Evolutionary conservation across 768 basidiomycete species (phyloP), one percentile per base, ranked within the genome.

Genomic region (Boletus vinaceobasis): DNA sequence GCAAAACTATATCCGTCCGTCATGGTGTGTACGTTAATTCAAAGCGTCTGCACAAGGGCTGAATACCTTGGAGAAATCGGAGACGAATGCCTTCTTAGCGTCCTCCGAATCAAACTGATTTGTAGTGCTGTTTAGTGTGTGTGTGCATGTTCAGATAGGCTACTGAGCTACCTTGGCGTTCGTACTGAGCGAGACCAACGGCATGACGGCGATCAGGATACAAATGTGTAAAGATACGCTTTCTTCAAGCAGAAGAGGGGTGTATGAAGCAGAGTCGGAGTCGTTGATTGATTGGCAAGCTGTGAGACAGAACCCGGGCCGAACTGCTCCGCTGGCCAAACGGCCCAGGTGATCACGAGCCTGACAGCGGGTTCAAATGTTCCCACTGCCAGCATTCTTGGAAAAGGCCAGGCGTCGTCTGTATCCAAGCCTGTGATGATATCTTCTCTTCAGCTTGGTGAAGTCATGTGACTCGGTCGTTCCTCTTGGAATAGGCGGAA

Each of bases 291-390:
- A 23, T 23, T 23, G 23, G 23, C 2, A 29, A 11, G 43, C n/a
- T 21, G 38, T 13, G 45, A 5, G 43, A 23, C 48, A 10, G 48
- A n/a, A 38, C 7, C 46, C 40, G n/a, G n/a, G n/a, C n/a, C 40
- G 52, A 47, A 43, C 39, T 19, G 29, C 11, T 13, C 44, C 44
- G 44, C n/a, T 45, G 7, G 29, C 29, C 29, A 29, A 6, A 5
- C 29, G 29, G 29, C 29, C 29, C 23, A 23, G 23, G 23, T 23
- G 23, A 23, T 23, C 23, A 23, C 23, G 23, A 23, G 23, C 29
- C 76, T 69, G 68, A 86, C 80, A 6, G 83, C 83, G 17, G 86
- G 86, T 13, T 85, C 85, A 49, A 85, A 77, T 0, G 79, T 78
- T 5, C 23, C 23, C 23, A 23, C 23, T 23, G 23, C 23, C 23